Conservation (phyloP, 2,329 filamentous ascomycete species). For the Diaporthe sp. region DNA sequence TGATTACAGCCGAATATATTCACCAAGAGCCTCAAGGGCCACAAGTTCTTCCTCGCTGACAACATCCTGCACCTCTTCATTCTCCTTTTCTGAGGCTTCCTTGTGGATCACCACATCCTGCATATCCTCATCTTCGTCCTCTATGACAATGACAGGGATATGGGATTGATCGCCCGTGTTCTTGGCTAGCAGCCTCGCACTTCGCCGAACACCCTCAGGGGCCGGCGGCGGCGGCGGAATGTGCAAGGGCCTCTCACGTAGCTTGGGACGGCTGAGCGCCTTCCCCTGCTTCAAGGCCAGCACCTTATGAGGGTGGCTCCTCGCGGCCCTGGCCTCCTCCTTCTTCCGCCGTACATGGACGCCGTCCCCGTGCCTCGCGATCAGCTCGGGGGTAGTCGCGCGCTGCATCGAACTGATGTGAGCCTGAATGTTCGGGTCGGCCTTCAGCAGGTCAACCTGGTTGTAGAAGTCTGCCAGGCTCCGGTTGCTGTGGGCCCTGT, state of each 20-base stretch:
- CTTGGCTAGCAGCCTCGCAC: not conserved
- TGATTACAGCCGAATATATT: constrained; percentile 32
- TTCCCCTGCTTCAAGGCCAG: too few relatives aligned
- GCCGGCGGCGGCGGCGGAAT: not conserved
- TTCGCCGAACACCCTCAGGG: not conserved
- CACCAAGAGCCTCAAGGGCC: constrained; percentile 1
- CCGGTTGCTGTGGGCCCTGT: not conserved
- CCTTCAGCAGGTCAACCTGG: constrained; percentile 15
- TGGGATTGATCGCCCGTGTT: not conserved
- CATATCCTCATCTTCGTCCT: not conserved
- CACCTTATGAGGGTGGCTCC: not conserved
- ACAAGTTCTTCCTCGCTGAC: not conserved
- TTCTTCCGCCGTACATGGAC: not conserved
- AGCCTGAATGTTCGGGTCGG: not conserved
- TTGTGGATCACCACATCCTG: not conserved
- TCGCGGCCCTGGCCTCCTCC: not conserved
- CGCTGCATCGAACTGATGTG: constrained; percentile 19
- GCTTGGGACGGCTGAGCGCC: not conserved
- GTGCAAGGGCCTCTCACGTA: not conserved
- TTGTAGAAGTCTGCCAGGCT: constrained; percentile 7
- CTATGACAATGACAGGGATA: constrained; percentile 14
- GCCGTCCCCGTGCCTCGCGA: not conserved
- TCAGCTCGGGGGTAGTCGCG: constrained; percentile 18
- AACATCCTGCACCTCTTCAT: not conserved
- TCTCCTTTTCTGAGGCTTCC: not conserved